phyloP scores from a whole-genome alignment of 306 rosid species.

The Rosa persica region DNA sequence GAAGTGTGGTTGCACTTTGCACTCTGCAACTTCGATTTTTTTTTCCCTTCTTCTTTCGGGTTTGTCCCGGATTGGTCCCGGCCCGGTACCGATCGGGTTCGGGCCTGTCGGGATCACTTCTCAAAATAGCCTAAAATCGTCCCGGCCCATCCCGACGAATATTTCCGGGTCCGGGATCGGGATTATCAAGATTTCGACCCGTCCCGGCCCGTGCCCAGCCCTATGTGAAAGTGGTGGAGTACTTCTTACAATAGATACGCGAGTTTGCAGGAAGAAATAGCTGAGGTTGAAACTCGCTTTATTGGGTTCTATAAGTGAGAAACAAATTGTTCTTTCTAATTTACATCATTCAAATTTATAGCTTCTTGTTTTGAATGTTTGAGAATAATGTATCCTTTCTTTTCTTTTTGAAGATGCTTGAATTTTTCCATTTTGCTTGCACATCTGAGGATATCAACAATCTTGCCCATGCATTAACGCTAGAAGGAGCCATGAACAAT shows the following conservation, averaged over 20 bases:
- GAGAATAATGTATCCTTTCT: background rate
- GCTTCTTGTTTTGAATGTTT: background rate
- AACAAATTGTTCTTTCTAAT: no score
- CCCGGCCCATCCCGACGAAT: no score
- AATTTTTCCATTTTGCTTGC: conserved; percentile 87
- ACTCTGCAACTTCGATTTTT: no score
- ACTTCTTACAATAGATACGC: conserved; percentile 73
- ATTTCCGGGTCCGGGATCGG: no score
- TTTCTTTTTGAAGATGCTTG: conserved; percentile 59
- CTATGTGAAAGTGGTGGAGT: conserved; percentile 88
- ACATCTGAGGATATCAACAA: conserved; percentile 90
- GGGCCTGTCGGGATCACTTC: no score
- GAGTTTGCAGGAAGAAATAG: conserved; percentile 58
- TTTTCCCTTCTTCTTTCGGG: no score
- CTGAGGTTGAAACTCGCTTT: conserved; percentile 34
- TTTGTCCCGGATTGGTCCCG: no score
- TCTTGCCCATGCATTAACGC: conserved; percentile 83
- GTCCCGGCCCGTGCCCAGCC: no score
- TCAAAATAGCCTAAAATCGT: no score
- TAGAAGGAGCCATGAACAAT: conserved; percentile 59
- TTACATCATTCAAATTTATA: background rate
- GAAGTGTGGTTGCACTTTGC: no score
- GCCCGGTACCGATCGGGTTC: no score
- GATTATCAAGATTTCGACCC: no score
- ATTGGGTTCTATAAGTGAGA: background rate